These are phyloP conservation scores for Penicillium turbatum DNA, from an alignment of 495 filamentous ascomycete genomes.

Conservation along the genomic window DNA sequence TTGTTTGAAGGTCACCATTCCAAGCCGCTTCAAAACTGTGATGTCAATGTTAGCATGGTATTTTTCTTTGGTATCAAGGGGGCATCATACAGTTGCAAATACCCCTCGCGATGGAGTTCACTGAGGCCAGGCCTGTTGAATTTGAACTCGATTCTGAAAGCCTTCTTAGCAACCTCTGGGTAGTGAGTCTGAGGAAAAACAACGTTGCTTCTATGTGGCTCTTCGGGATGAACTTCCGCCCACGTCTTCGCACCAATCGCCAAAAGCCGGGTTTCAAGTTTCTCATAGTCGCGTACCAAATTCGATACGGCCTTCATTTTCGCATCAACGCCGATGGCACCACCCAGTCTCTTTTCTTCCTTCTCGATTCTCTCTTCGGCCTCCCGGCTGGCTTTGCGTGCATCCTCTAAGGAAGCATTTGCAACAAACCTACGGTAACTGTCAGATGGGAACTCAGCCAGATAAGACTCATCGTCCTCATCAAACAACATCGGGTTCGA, in stretches of 20 bases:
- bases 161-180: not conserved
- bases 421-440: slow-evolving; percentile 51
- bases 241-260: slow-evolving; percentile 59
- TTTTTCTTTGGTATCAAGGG: not conserved
- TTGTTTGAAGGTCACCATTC: slow-evolving; percentile 56
- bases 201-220: no score
- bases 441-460: slow-evolving; percentile 39
- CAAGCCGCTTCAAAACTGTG: slow-evolving; percentile 64
- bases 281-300: slow-evolving; percentile 47
- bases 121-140: slow-evolving; percentile 51
- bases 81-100: slow-evolving; percentile 46
- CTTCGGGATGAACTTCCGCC: slow-evolving; percentile 52
- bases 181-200: no score
- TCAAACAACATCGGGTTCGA: slow-evolving; percentile 21
- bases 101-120: slow-evolving; percentile 47
- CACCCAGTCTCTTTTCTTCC: not conserved
- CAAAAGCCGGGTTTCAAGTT: slow-evolving; percentile 50
- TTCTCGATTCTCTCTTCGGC: not conserved
- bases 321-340: slow-evolving; percentile 27
- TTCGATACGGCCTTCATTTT: slow-evolving; percentile 49
- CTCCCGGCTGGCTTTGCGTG: slow-evolving; percentile 10
- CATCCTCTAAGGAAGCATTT: slow-evolving; percentile 11
- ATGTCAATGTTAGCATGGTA: slow-evolving; percentile 9
- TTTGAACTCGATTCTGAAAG: slow-evolving; percentile 46
- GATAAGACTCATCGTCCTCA: slow-evolving; percentile 35